A percentile compares a stretch with the other conserved stretches of the same genome.
Evolutionary conservation across 805 yeast species (phyloP).

Genomic region (Ascoidea rubescens): DNA sequence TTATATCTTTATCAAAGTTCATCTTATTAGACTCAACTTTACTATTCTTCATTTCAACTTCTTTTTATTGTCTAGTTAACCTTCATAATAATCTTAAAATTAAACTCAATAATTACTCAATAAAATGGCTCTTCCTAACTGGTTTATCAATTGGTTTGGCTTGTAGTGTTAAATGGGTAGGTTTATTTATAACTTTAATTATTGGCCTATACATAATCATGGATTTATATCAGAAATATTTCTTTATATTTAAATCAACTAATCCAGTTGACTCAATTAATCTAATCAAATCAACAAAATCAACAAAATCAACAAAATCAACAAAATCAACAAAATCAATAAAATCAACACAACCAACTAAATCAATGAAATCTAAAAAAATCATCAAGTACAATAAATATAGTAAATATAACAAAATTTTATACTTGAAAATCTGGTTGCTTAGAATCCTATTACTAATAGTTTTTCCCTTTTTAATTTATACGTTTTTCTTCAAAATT

Average conservation of each 20-base stretch:
- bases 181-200: constrained; percentile 48
- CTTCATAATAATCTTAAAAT: constrained; percentile 21
- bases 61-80: constrained; percentile 45
- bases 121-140: constrained; percentile 39
- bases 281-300: too few species aligned
- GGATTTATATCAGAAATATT: constrained; percentile 34
- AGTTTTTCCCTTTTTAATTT: constrained; percentile 55
- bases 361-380: too few species aligned
- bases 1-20: constrained; percentile 58
- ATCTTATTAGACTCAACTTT: constrained; percentile 68
- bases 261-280: neutral
- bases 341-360: too few species aligned
- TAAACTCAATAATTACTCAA: constrained; percentile 25
- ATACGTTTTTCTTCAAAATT: constrained; percentile 58
- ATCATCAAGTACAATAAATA: constrained; percentile 10
- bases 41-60: constrained; percentile 59
- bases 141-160: constrained; percentile 73
- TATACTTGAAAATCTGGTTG: constrained; percentile 54
- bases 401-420: constrained; percentile 14
- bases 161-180: constrained; percentile 80
- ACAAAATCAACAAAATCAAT: too few species aligned
- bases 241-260: constrained; percentile 15
- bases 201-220: constrained; percentile 45
- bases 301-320: too few species aligned
- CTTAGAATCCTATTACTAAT: constrained; percentile 55